phyloP scores from a whole-genome alignment of 2,329 filamentous ascomycete genomes.

The Aspergillus sp. region DNA sequence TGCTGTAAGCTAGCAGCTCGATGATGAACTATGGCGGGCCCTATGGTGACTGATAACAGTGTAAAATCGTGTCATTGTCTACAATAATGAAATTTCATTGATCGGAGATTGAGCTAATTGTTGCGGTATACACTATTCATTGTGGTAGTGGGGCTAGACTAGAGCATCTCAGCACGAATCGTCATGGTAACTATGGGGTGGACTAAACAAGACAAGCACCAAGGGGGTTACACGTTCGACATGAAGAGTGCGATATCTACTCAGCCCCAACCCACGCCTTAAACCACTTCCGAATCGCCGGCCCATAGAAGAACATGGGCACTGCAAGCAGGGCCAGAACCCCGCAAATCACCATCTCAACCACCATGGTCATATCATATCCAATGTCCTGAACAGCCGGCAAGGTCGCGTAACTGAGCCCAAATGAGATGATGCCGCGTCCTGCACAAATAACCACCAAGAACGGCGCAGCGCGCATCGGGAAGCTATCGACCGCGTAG shows the following conservation, averaged over 20 bases:
- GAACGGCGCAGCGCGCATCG: constrained; percentile 15
- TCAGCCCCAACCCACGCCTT: neutral
- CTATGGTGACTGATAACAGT: too few species aligned
- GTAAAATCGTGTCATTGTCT: too few species aligned
- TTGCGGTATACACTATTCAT: too few species aligned
- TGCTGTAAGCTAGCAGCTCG: too few species aligned
- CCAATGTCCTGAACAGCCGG: constrained; percentile 8
- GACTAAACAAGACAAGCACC: too few species aligned
- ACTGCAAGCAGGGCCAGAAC: constrained; percentile 9
- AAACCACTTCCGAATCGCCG: neutral
- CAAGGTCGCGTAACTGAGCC: constrained; percentile 8
- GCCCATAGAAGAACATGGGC: constrained; percentile 14
- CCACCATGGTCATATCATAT: constrained; percentile 16
- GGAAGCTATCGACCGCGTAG: constrained; percentile 15
- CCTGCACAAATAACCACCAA: constrained; percentile 18
- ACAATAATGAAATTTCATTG: too few species aligned
- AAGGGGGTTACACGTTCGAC: too few species aligned
- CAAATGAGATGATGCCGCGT: constrained; percentile 17
- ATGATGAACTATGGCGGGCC: too few species aligned
- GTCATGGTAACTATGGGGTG: too few species aligned
- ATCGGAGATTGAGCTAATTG: too few species aligned
- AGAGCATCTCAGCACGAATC: too few species aligned
- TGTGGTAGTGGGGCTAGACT: too few species aligned
- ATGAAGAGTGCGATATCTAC: neutral
- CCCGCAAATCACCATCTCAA: constrained; percentile 15